Evolutionary conservation across 345 rosid genomes (phyloP).

Genomic region (Geranium brycei): DNA sequence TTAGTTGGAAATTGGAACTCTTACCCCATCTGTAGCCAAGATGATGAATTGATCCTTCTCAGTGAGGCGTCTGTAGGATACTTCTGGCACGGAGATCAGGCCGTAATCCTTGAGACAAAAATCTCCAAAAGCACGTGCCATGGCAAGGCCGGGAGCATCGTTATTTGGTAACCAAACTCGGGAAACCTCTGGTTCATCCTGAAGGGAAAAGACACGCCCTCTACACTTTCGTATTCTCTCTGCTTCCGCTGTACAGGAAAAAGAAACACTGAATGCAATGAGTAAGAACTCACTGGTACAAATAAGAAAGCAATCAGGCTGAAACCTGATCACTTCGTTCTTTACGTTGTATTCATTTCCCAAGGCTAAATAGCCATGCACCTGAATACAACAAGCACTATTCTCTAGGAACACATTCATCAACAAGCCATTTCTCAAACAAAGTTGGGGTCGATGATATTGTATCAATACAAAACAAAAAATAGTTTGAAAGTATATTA

Average conservation of each 20-base stretch:
- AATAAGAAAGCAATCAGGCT: slow-evolving; percentile 4
- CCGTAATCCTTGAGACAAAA: slow-evolving; percentile 97
- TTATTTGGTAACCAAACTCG: slow-evolving; percentile 93
- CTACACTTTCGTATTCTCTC: slow-evolving; percentile 79
- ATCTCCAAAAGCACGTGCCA: slow-evolving; percentile 99
- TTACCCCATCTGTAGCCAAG: slow-evolving; percentile 96
- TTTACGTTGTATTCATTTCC: background rate
- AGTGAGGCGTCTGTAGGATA: slow-evolving; percentile 48
- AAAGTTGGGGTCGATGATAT: no score
- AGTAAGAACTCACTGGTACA: background rate
- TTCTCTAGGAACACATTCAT: background rate
- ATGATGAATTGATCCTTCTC: slow-evolving; percentile 81
- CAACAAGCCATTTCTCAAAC: background rate
- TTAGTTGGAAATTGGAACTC: slow-evolving; percentile 9
- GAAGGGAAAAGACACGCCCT: slow-evolving; percentile 93
- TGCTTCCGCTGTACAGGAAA: slow-evolving; percentile 53
- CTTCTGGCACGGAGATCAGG: slow-evolving; percentile 86
- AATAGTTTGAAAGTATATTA: no score
- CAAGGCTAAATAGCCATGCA: background rate
- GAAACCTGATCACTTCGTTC: background rate
- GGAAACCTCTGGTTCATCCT: slow-evolving; percentile 89
- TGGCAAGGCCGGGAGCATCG: slow-evolving; percentile 96
- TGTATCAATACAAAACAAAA: no score
- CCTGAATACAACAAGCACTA: background rate
- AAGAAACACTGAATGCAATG: background rate